Evolutionary conservation across 2,329 filamentous ascomycete genomes (phyloP).

Genomic region (Diplodia seriata): DNA sequence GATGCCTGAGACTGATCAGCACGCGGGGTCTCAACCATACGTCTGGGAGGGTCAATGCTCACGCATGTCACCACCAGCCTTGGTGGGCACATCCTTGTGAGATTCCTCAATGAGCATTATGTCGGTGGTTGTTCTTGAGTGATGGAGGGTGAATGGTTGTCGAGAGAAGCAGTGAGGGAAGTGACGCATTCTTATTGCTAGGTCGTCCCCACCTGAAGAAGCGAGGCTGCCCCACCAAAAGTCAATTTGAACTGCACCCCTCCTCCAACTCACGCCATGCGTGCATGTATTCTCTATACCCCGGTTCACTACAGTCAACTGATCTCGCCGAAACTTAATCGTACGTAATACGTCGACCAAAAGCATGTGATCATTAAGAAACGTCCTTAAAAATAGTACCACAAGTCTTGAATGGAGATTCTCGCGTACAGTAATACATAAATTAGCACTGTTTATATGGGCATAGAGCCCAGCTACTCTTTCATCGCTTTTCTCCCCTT

Average conservation of each 20-base stretch:
- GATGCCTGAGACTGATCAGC: slow-evolving; percentile 65
- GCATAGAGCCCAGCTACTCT: background rate
- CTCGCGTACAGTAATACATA: background rate
- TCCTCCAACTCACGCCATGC: background rate
- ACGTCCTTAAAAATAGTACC: no score
- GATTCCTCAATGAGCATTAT: slow-evolving; percentile 66
- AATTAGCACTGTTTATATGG: background rate
- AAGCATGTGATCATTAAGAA: no score
- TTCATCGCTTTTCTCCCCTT: background rate
- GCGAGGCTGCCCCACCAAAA: slow-evolving; percentile 21
- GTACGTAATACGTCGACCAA: no score
- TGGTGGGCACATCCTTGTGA: slow-evolving; percentile 65
- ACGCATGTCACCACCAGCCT: slow-evolving; percentile 67
- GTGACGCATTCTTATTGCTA: background rate
- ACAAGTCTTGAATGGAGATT: background rate
- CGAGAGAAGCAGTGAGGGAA: background rate
- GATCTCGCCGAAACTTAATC: no score
- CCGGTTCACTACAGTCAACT: no score
- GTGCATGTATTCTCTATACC: no score
- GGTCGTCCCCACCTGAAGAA: slow-evolving; percentile 8
- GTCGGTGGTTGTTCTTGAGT: background rate
- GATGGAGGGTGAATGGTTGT: background rate
- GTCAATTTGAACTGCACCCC: slow-evolving; percentile 14
- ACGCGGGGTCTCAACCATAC: background rate
- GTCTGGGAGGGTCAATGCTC: slow-evolving; percentile 35